Evolutionary conservation across 139 green algal species (phyloP).

Genomic region (Deuterostichococcus epilithicus): DNA sequence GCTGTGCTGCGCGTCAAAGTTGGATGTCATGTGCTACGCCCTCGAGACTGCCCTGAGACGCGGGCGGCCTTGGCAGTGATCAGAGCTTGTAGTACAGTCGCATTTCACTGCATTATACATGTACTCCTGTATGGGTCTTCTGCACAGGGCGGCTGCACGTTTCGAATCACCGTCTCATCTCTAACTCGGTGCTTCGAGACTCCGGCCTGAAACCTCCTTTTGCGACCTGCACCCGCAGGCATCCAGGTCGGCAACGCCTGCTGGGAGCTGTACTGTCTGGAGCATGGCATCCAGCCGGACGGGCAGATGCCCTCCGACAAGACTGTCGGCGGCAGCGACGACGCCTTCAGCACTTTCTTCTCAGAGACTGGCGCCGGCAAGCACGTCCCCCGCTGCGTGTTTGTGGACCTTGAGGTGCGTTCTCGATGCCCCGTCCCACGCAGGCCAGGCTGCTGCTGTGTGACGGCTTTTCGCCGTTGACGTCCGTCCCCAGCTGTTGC

Average conservation of each 20-base stretch:
- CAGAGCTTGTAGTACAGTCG: too few relatives aligned
- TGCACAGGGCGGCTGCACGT: too few relatives aligned
- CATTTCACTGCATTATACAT: too few relatives aligned
- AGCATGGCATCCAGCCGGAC: slow-evolving; percentile 91
- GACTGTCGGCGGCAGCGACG: slow-evolving; percentile 80
- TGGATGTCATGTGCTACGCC: too few relatives aligned
- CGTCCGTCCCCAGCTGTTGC: too few relatives aligned
- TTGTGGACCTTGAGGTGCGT: slow-evolving; percentile 88
- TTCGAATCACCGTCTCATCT: too few relatives aligned
- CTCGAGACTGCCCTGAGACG: too few relatives aligned
- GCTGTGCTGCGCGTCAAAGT: neutral
- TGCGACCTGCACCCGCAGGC: slow-evolving; percentile 4
- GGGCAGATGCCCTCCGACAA: slow-evolving; percentile 96
- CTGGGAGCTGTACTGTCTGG: slow-evolving; percentile 98
- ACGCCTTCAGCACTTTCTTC: slow-evolving; percentile 98
- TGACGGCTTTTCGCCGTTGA: neutral
- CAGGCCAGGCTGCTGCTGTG: too few relatives aligned
- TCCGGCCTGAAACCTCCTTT: neutral
- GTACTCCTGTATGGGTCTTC: too few relatives aligned
- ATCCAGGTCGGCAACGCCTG: slow-evolving; percentile 95
- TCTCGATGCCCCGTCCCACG: too few relatives aligned
- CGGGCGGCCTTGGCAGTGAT: too few relatives aligned
- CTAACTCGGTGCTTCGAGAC: neutral
- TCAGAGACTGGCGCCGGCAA: slow-evolving; percentile 93
- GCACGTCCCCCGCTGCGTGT: slow-evolving; percentile 90